Conservation (phyloP, 2,329 filamentous ascomycete genomes). For the Diaporthe longicolla region DNA sequence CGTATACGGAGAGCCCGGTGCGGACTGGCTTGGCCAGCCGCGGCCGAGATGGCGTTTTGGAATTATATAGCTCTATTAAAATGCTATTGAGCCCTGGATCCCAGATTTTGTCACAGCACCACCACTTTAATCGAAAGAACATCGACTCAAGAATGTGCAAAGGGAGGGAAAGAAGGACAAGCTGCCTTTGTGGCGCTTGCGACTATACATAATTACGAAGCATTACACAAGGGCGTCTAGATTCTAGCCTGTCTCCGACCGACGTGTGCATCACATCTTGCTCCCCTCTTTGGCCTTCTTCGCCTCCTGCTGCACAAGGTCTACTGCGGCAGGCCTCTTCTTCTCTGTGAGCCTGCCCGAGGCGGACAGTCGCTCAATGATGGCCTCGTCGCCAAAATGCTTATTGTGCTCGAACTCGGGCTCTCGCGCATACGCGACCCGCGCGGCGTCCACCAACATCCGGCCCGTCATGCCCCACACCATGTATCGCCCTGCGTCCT, state of each 20-base stretch:
- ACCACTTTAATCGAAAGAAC: background rate
- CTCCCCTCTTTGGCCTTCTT: conserved; percentile 51
- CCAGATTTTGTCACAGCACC: background rate
- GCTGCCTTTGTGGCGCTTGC: background rate
- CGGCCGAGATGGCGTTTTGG: background rate
- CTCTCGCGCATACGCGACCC: conserved; percentile 84
- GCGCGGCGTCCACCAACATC: conserved; percentile 89
- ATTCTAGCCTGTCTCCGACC: conserved; percentile 46
- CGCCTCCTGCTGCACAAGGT: conserved; percentile 52
- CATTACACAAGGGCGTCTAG: conserved; percentile 42
- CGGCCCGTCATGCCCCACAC: conserved; percentile 97
- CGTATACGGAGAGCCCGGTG: background rate
- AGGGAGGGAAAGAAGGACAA: background rate
- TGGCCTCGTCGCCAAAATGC: conserved; percentile 65
- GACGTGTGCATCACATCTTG: conserved; percentile 55
- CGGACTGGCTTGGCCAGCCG: background rate
- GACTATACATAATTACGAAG: background rate
- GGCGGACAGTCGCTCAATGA: conserved; percentile 62
- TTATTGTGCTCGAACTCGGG: conserved; percentile 84
- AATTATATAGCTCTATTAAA: background rate
- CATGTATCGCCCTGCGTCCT: conserved; percentile 74
- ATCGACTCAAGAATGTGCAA: background rate
- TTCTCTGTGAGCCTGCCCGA: conserved; percentile 64
- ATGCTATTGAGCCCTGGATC: background rate
- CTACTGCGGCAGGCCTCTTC: conserved; percentile 52